Conservation (phyloP, 1,139 yeast species). For the Taphrina flavorubra region DNA sequence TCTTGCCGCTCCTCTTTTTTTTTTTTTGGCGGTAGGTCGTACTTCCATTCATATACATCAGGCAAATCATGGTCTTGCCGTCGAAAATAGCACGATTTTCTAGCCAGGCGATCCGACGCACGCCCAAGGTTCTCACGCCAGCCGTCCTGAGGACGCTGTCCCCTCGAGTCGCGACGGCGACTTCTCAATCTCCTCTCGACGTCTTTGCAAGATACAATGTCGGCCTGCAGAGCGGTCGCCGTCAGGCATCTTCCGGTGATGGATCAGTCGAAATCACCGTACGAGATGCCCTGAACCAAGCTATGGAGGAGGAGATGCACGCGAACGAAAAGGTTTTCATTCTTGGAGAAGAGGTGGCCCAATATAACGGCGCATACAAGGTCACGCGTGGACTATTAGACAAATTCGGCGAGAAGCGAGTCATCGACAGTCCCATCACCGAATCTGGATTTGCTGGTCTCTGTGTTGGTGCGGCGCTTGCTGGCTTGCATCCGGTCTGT, state of each 20-base stretch:
- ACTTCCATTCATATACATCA: neutral
- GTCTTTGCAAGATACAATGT: slow-evolving; percentile 32
- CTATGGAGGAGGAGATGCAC: slow-evolving; percentile 96
- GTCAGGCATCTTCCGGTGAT: slow-evolving; percentile 36
- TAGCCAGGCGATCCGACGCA: slow-evolving; percentile 18
- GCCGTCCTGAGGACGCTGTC: slow-evolving; percentile 21
- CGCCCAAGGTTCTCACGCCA: slow-evolving; percentile 31
- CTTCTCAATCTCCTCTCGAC: slow-evolving; percentile 13
- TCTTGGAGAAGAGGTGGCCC: slow-evolving; percentile 99
- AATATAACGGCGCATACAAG: slow-evolving; percentile 98
- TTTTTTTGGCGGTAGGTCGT: neutral
- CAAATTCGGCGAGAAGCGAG: slow-evolving; percentile 95
- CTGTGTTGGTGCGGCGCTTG: slow-evolving; percentile 96
- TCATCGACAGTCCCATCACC: slow-evolving; percentile 96
- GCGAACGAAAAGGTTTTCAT: slow-evolving; percentile 91
- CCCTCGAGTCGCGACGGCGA: neutral
- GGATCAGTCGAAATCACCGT: slow-evolving; percentile 68
- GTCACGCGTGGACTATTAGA: slow-evolving; percentile 94
- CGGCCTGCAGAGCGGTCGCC: slow-evolving; percentile 26
- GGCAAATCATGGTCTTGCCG: slow-evolving; percentile 30
- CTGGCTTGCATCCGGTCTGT: slow-evolving; percentile 94
- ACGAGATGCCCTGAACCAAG: slow-evolving; percentile 94
- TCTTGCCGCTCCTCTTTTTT: too few relatives aligned
- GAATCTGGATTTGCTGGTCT: slow-evolving; percentile 99
- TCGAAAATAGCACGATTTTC: slow-evolving; percentile 29